A percentile compares a stretch with the other conserved stretches of the same genome.
Conservation (phyloP, 2,329 filamentous ascomycete species). For the Teratosphaeria viscida region DNA sequence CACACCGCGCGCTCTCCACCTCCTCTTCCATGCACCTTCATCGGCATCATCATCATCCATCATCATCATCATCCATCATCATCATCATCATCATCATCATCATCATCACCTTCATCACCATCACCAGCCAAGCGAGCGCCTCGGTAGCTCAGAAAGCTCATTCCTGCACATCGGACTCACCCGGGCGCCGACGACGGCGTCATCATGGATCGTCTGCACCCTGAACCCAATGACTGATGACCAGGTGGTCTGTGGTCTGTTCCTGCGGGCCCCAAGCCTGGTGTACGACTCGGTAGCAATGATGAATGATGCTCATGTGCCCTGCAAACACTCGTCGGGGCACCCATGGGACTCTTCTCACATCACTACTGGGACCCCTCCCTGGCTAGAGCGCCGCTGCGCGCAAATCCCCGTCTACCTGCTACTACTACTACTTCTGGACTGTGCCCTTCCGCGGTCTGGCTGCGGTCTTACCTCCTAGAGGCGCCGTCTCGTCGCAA, state of each 20-base stretch:
- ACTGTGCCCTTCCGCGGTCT: background rate
- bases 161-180: background rate
- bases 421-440: background rate
- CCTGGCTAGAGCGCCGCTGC: background rate
- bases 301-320: background rate
- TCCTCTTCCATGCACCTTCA: background rate
- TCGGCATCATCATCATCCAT: background rate
- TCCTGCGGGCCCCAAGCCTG: background rate
- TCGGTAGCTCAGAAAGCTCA: slow-evolving; percentile 2
- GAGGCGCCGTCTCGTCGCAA: slow-evolving; percentile 1
- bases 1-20: background rate
- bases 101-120: background rate
- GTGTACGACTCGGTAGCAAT: background rate
- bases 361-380: background rate
- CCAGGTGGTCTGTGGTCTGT: background rate
- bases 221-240: background rate
- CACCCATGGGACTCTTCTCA: background rate
- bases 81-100: too few species aligned
- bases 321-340: background rate
- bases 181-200: background rate
- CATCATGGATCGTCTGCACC: slow-evolving; percentile 1
- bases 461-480: too few species aligned
- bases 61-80: too few species aligned
- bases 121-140: background rate
- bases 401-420: background rate